Conservation (phyloP, 1,284 basidiomycete genomes). For the Uromyces viciae-fabae region DNA sequence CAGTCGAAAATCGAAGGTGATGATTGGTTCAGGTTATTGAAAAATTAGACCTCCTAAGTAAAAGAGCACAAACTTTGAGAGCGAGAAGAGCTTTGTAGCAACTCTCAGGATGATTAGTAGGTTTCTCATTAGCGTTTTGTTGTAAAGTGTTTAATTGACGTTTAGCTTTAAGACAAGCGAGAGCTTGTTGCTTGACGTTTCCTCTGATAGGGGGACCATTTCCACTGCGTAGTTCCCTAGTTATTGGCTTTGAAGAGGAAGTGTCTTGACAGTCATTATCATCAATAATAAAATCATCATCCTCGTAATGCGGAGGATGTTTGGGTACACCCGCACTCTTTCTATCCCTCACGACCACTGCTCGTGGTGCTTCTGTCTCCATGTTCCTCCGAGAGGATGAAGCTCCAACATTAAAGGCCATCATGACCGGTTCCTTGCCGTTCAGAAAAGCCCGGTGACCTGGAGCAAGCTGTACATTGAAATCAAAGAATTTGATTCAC, state of each 20-base stretch:
- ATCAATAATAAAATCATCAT: neutral
- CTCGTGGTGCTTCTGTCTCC: neutral
- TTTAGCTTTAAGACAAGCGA: slow-evolving; percentile 23
- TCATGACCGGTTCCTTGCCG: slow-evolving; percentile 10
- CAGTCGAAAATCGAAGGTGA: neutral
- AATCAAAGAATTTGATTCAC: neutral
- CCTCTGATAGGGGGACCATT: slow-evolving; percentile 19
- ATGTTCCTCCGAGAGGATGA: neutral
- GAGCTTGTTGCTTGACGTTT: neutral
- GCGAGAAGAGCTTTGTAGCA: slow-evolving; percentile 12
- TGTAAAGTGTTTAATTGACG: neutral
- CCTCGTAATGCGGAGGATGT: neutral
- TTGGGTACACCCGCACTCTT: neutral
- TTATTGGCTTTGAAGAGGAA: neutral
- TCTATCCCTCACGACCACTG: neutral
- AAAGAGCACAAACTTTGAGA: neutral
- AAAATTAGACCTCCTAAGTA: neutral
- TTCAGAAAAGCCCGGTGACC: neutral
- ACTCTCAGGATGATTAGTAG: neutral
- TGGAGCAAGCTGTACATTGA: neutral
- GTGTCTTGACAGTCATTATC: neutral
- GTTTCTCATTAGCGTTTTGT: neutral
- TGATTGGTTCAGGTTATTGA: neutral
- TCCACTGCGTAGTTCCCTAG: neutral
- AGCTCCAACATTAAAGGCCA: neutral